These are phyloP conservation scores for Suillus discolor DNA, from an alignment of 768 basidiomycete genomes.

Conservation along the genomic window DNA sequence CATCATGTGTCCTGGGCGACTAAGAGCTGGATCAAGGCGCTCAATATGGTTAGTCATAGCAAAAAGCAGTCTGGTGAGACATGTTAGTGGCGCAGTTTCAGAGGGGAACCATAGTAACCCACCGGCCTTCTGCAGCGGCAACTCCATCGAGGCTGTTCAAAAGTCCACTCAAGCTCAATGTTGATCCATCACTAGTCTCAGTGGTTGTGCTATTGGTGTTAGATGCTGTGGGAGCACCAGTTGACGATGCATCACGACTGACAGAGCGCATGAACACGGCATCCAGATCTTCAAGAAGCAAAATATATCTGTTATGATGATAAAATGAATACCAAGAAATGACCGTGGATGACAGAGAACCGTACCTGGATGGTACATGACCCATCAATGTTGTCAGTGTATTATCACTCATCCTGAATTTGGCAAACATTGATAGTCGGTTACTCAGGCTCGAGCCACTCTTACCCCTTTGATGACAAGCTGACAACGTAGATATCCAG, in stretches of 20 bases:
- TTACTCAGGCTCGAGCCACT: constrained; percentile 15
- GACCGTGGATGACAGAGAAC: constrained; percentile 5
- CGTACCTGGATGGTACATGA: constrained; percentile 80
- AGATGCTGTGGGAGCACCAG: constrained; percentile 64
- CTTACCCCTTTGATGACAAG: constrained; percentile 83
- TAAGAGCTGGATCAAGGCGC: constrained; percentile 86
- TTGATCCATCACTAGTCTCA: constrained; percentile 73
- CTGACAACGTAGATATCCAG: constrained; percentile 93
- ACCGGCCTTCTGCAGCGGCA: constrained; percentile 86
- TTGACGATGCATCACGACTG: constrained; percentile 79
- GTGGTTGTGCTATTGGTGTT: constrained; percentile 39
- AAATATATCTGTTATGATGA: constrained; percentile 65
- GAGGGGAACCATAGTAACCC: constrained; percentile 33
- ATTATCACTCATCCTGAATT: constrained; percentile 83
- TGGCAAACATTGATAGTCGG: constrained; percentile 1
- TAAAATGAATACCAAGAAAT: constrained; percentile 19
- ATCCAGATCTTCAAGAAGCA: constrained; percentile 92
- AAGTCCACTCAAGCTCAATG: constrained; percentile 81
- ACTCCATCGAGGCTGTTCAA: constrained; percentile 87
- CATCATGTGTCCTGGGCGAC: constrained; percentile 88
- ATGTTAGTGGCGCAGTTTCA: constrained; percentile 81
- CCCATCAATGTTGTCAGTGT: constrained; percentile 87
- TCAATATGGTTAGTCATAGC: constrained; percentile 96
- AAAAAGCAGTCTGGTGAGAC: constrained; percentile 66
- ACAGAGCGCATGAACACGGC: constrained; percentile 89